Base-by-base conservation (phyloP, 768 basidiomycete genomes). In the Suillus paluster region DNA sequence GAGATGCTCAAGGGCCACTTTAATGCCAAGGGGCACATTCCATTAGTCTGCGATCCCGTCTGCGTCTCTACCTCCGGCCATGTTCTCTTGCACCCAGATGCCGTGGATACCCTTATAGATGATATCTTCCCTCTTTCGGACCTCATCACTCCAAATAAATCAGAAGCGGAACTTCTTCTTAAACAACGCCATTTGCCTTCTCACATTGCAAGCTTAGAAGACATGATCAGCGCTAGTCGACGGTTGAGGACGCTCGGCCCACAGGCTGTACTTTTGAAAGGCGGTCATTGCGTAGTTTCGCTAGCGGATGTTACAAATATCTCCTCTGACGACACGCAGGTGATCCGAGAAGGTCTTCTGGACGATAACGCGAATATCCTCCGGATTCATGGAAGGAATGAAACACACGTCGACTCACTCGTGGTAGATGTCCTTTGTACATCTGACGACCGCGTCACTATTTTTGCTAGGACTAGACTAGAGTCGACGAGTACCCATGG, bases 21-120 rank as follows among this genome's bases (percentile, higher is more conserved):
- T 68, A 57, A 66, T 19, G 39, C 61, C 6, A 63, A 68, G 12
- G 62, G 62, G 11, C 64, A 75, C 33, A 82, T 87, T 0, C 84
- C 86, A 1, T 76, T 95, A 21, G 84, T 97, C 30, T 86, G 92
- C 63, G 95, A 98, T 70, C 95, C 95, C 0, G 95, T 98, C 11
- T 94, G 89, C 69, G 91, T 97, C 2, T 94, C 93, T 4, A 97
- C 95, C 0, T 94, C 92, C 0, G 94, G 94, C 2, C 92, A 95
- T 69, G 85, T 81, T 8, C 81, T 98, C 1, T 80, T 97, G 10
- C 80, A 88, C 6, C 75, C 83, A 17, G 83, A 85, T 12, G 94
- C 95, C 0, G 69, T 95, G 59, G 72, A 81, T 9, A 79, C 81
- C 3, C 67, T 97, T 63, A 79, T 85, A 8, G 60, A 75, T 0